A percentile compares a stretch with the other conserved stretches of the same genome.
Evolutionary conservation across 495 filamentous ascomycete species (phyloP).

Genomic region (Penicillium pulvis): DNA sequence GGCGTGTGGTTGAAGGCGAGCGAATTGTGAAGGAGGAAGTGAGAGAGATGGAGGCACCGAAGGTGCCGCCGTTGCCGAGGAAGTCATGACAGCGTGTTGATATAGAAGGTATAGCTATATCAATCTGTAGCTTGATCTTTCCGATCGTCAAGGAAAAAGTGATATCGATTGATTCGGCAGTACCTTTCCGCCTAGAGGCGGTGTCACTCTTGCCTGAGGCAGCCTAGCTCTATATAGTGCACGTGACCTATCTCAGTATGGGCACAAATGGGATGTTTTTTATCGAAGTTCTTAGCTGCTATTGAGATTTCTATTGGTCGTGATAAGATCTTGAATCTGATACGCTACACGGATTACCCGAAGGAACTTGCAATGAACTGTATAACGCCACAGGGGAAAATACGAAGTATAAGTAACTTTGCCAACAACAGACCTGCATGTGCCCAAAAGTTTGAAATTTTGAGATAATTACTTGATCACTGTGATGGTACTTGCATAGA

Average conservation of each 20-base stretch:
- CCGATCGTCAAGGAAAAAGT: constrained; percentile 24
- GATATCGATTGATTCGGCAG: constrained; percentile 31
- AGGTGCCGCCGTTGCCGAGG: constrained; percentile 27
- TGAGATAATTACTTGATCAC: too few species aligned
- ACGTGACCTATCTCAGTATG: background rate
- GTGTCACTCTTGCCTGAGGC: constrained; percentile 13
- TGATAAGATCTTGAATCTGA: too few species aligned
- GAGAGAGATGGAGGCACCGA: constrained; percentile 53
- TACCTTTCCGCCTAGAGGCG: constrained; percentile 32
- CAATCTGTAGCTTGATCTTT: background rate
- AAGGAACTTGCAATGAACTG: too few species aligned
- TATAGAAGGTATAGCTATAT: background rate
- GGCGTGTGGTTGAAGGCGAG: constrained; percentile 82
- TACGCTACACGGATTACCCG: too few species aligned
- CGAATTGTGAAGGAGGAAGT: constrained; percentile 80
- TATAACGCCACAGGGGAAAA: too few species aligned
- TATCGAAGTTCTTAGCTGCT: too few species aligned
- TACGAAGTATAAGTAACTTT: too few species aligned
- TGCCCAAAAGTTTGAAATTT: too few species aligned
- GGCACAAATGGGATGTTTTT: too few species aligned
- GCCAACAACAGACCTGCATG: too few species aligned
- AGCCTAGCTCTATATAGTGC: background rate
- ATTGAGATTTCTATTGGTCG: too few species aligned
- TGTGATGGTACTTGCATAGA: too few species aligned
- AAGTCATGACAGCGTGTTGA: constrained; percentile 23